Percentiles rank a stretch among this genome's conserved stretches.
Evolutionary conservation across 208 protist genomes (phyloP).

Genomic region (Sergeia podlipaevii): DNA sequence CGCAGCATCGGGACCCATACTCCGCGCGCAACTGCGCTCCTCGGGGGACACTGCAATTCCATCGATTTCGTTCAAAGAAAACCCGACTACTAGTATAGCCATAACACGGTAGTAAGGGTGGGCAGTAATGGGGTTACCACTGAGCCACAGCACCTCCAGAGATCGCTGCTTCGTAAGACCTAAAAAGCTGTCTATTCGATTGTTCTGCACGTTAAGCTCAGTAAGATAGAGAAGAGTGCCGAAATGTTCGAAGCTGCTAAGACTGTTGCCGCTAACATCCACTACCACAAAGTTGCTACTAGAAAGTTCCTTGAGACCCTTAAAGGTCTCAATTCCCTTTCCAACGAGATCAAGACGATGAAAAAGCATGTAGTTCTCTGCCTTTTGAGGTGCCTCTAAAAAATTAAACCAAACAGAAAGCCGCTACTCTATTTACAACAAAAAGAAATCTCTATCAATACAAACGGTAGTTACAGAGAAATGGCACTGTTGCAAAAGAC

Average conservation of each 20-base stretch:
- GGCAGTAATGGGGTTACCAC: conserved; percentile 55
- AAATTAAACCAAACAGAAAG: no score
- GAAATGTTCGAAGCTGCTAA: conserved; percentile 62
- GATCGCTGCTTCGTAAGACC: conserved; percentile 65
- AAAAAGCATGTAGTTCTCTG: conserved; percentile 25
- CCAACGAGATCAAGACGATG: conserved; percentile 42
- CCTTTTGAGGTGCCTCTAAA: not conserved
- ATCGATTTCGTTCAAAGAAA: conserved; percentile 58
- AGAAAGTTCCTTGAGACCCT: conserved; percentile 34
- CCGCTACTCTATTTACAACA: no score
- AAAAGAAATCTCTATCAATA: no score
- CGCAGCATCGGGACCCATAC: conserved; percentile 34
- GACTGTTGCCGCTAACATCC: conserved; percentile 49
- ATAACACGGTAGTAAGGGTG: conserved; percentile 82
- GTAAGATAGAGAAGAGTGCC: conserved; percentile 68
- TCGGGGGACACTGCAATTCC: conserved; percentile 35
- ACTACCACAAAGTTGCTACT: conserved; percentile 56
- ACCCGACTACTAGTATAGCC: conserved; percentile 60
- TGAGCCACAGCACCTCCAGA: conserved; percentile 41
- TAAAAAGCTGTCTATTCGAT: conserved; percentile 48
- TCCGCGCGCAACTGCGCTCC: conserved; percentile 41
- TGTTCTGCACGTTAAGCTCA: conserved; percentile 51
- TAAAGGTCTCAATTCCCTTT: conserved; percentile 38
- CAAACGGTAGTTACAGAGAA: no score
- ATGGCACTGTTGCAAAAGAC: not conserved